Evolutionary conservation across 2,329 filamentous ascomycete species (phyloP), one percentile per base, ranked within the genome.

Genomic region (Fusarium sp.): DNA sequence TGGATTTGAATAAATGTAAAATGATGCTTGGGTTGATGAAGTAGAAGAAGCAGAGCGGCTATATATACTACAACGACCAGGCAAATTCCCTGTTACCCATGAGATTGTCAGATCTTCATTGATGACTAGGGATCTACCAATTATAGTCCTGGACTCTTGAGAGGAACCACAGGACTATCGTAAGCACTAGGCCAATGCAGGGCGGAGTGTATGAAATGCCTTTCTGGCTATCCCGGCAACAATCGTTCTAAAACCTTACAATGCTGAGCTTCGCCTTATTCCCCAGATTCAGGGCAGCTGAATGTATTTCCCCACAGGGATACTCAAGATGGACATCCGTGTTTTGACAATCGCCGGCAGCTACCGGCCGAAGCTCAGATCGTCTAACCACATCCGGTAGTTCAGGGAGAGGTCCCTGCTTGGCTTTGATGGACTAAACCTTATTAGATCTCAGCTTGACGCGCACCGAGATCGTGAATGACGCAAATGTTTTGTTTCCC

Each of bases 381-480:
- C 9, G 10, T 17, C 56, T 59, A 56, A 38, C 56, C 14, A 19
- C 0, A 24, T 49, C 8, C 3, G 51, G 56, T 32, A 56, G 7
- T 38, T 59, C 56, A 59, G 9, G 24, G 15, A 24, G n/a, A 19
- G 3, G 32, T 20, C 56, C 56, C 43, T 56, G 43, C 23, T 30
- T 52, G 19, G 36, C 20, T 17, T 40, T 17, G 21, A 47, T 21
- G 6, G 45, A 12, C 20, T 21, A 21, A 43, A 56, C 36, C 46
- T 36, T 36, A 56, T 19, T 14, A 28, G 24, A 28, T 12, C 32
- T 28, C 28, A 54, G 30, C 19, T 46, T 17, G n/a, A 34, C 12
- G 20, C 26, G 21, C 51, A 20, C 24, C 36, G 17, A 11, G 34
- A 36, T 36, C 17, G 34, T 36, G 34, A 39, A 53, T 53, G 53